phyloP scores from a whole-genome alignment of 208 protist species.

The Balamuthia mandrillaris region DNA sequence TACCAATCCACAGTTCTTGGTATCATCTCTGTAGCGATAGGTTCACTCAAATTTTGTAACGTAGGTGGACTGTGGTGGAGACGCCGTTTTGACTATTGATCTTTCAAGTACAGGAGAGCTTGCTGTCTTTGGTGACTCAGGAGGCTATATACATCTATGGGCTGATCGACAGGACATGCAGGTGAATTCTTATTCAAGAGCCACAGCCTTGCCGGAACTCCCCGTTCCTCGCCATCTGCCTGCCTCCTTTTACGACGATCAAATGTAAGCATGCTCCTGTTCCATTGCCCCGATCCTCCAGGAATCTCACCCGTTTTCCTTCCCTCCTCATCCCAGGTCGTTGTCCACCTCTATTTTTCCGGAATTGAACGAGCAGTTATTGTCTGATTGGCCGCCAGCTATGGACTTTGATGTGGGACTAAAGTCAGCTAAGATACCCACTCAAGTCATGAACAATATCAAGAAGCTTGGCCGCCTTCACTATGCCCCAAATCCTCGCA shows the following conservation, averaged over 20 bases:
- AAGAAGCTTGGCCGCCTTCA: too few species aligned
- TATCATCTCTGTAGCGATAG: too few species aligned
- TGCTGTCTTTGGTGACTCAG: conserved; percentile 51
- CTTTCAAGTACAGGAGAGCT: conserved; percentile 48
- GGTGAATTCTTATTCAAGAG: conserved; percentile 30
- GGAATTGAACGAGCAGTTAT: background rate
- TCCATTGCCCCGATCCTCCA: too few species aligned
- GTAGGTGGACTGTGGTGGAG: conserved; percentile 15
- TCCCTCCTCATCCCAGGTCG: background rate
- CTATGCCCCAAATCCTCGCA: too few species aligned
- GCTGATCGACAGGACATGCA: conserved; percentile 42
- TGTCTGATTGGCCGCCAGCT: conserved; percentile 38
- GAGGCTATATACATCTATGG: conserved; percentile 50
- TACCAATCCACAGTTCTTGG: background rate
- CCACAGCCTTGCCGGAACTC: conserved; percentile 9
- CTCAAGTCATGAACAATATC: conserved; percentile 19
- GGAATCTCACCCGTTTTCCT: too few species aligned
- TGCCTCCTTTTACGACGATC: background rate
- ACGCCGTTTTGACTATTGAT: conserved; percentile 38
- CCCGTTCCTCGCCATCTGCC: background rate
- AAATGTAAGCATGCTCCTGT: too few species aligned
- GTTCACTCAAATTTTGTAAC: too few species aligned
- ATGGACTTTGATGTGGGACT: background rate
- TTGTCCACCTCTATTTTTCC: background rate
- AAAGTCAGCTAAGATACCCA: background rate